Evolutionary conservation across 169 alveolate species (phyloP).

Genomic region (Eimeria sp.): DNA sequence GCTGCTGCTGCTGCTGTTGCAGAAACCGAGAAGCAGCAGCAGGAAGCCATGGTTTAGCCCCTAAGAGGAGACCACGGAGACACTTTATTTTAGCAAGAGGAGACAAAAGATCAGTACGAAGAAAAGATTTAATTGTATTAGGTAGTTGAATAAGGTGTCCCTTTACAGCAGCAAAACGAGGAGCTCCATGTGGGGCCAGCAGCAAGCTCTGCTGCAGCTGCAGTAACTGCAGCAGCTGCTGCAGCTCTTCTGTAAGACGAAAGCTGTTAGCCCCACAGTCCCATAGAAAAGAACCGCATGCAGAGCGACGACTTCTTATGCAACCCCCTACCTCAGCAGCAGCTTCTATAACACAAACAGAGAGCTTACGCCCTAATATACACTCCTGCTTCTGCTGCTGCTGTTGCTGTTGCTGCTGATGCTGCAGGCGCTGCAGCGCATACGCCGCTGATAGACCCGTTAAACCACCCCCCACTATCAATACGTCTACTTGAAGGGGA

Average conservation of each 20-base stretch:
- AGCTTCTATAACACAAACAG: conserved; percentile 23
- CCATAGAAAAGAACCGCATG: conserved; percentile 38
- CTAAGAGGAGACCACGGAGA: conserved; percentile 3
- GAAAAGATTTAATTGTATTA: conserved; percentile 15
- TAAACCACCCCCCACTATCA: conserved; percentile 79
- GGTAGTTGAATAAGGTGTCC: conserved; percentile 26
- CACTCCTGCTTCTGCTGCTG: background rate
- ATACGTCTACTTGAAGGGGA: conserved; percentile 28
- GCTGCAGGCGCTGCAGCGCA: conserved; percentile 26
- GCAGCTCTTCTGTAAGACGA: conserved; percentile 14
- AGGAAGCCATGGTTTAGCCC: conserved; percentile 26
- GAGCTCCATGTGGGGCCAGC: conserved; percentile 21
- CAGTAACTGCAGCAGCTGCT: conserved; percentile 39
- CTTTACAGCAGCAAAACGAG: conserved; percentile 36
- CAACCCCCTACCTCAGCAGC: conserved; percentile 60
- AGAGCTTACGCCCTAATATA: too few species aligned
- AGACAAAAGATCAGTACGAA: conserved; percentile 29
- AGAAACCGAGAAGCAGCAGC: background rate
- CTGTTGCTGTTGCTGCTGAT: background rate
- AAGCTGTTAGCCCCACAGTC: conserved; percentile 77
- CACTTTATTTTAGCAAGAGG: conserved; percentile 13
- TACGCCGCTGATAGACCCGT: conserved; percentile 80
- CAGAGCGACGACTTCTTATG: conserved; percentile 15
- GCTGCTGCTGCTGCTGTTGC: conserved; percentile 21
- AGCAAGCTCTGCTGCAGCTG: conserved; percentile 1